Percentiles rank a stretch among this genome's conserved stretches.
phyloP scores from a whole-genome alignment of 2,329 filamentous ascomycete genomes.

The Alternaria solani region DNA sequence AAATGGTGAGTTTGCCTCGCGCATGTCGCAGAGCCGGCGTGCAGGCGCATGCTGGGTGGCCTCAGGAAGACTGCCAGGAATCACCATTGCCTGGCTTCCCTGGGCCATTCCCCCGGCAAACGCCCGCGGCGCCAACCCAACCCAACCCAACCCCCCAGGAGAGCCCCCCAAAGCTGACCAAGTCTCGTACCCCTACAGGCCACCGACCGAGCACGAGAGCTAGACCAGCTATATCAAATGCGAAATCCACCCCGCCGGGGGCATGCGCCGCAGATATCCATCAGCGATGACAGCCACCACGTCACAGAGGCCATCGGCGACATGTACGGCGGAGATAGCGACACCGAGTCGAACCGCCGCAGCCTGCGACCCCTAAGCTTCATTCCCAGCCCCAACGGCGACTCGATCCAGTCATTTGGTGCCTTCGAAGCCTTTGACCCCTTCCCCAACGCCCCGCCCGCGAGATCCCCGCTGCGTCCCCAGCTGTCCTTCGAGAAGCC shows the following conservation, averaged over 20 bases:
- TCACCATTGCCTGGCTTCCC: constrained; percentile 3
- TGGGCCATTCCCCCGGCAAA: constrained; percentile 14
- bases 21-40: neutral
- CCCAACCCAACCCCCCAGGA: neutral
- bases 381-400: constrained; percentile 66
- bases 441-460: constrained; percentile 53
- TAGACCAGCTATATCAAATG: constrained; percentile 59
- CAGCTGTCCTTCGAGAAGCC: constrained; percentile 36
- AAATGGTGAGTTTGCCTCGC: constrained; percentile 31
- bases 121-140: constrained; percentile 13
- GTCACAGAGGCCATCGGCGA: constrained; percentile 93
- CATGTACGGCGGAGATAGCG: constrained; percentile 83
- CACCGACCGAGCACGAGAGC: constrained; percentile 54
- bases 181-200: constrained; percentile 39
- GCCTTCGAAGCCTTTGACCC: constrained; percentile 42
- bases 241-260: constrained; percentile 63
- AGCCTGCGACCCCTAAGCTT: constrained; percentile 78
- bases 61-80: neutral
- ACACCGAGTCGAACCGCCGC: constrained; percentile 59
- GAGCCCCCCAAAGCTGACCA: constrained; percentile 36
- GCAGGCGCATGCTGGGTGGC: neutral
- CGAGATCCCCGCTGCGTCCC: constrained; percentile 49
- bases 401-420: constrained; percentile 50
- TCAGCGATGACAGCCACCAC: constrained; percentile 91
- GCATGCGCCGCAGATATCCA: constrained; percentile 69